Evolutionary conservation across 169 alveolate genomes (phyloP), one percentile per base, ranked within the genome.

Genomic region (Plasmodium sp.): DNA sequence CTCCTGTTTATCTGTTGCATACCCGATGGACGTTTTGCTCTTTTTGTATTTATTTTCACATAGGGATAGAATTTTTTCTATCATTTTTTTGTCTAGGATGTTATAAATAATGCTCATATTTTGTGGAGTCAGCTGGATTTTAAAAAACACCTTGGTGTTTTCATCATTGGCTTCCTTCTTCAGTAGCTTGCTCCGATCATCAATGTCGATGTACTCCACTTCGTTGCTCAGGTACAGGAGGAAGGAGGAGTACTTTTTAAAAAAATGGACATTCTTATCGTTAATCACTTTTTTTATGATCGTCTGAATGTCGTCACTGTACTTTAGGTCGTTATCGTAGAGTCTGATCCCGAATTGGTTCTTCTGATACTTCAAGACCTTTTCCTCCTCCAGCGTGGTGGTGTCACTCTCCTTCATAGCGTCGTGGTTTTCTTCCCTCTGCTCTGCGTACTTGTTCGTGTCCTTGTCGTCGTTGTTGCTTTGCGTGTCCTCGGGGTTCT

Each of bases 1-100:
- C 45, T 88, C 94, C 71, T 88, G 94, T 80, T 88, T 88, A 79
- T 88, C 94, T 22, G 56, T 79, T 62, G 51, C 18, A 88, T 62
- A 79, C 33, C 94, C 94, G 81, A 88, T 41, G 22, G 94, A 77
- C 34, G 94, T 88, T 80, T 88, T 88, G 72, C 94, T 88, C 79
- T 81, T 77, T 79, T 88, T 88, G 71, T 88, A 88, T 88, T 88
- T 88, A 79, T 88, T 88, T 36, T 14, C 82, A 54, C 94, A 88
- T 3, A 88, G 27, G 3, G 90, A 16, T 79, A 88, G 79, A 27
- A 88, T 77, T 88, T 88, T 88, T 88, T 88, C 90, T 39, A 88
- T 88, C 56, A 80, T 43, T n/a, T 51, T 77, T 62, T 34, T 79
- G 45, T 79, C 83, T 31, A 88, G 39, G 22, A 88, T 62, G 33